Base-by-base conservation (phyloP, 2,329 filamentous ascomycete species). In the Helotiales sp. region DNA sequence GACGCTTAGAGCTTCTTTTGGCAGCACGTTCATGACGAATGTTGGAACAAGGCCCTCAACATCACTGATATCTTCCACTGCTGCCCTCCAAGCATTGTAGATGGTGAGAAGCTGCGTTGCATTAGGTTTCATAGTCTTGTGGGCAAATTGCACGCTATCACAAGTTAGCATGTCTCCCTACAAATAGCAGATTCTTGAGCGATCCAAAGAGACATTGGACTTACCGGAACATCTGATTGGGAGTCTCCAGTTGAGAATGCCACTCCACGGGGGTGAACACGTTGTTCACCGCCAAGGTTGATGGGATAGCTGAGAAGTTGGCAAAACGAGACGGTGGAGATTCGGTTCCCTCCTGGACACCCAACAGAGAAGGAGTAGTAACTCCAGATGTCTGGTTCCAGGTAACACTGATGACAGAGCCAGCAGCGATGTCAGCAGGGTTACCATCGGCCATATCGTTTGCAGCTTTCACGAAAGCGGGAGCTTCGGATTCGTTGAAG, bases 41-140 rank as follows among this genome's bases (percentile, higher is more conserved):
- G 74, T 76, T 1, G 74, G 73, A 17, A 68, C 68, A 2, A 76
- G 66, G 5, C 74, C 74, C 31, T 71, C 54, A 1, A 76, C 70
- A 33, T 76, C 73, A 7, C 62, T 49, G 13, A 75, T 65, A 3
- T 71, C 54, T 0, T 71, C 65, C 0, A 76, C 63, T 0, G 72
- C 69, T 0, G 55, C 59, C 47, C 69, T 73, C 74, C 74, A 77
- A 0, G 63, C 52, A 2, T 70, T 8, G 54, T 72, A 75, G 1
- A 77, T 73, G 1, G 62, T 57, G 42, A 61, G 58, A 0, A 77
- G 60, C 6, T 66, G 66, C 1, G 68, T 60, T 0, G 69, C 61
- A 58, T 76, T 69, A 0, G 75, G 71, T n/a, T 67, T 67, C 54
- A 76, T 74, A 0, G 73, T 71, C 3, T 74, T 68, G 48, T 73